Base-by-base conservation (phyloP, 129 eudicot genomes). In the Artemisia tridentata region DNA sequence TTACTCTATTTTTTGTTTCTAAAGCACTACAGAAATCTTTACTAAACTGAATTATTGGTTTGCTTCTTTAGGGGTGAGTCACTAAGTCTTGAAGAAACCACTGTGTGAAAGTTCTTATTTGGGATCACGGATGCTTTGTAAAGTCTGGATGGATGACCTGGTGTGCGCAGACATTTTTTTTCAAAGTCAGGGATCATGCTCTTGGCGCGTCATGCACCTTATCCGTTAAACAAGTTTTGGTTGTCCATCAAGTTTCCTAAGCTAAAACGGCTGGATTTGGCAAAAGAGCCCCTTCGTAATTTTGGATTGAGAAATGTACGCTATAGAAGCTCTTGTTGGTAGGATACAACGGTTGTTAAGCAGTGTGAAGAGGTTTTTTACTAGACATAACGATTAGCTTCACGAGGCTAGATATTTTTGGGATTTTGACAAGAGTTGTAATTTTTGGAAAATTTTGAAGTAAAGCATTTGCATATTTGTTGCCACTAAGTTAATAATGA, bases 391-490 rank as follows among this genome's bases (percentile, higher is more conserved):
- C 41, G 11, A 52, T 21, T 63, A 54, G 79, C 51, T 64, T 18
- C 14, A 14, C 1, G 45, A 57, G 31, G 29, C 59, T n/a, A 52
- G 50, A 19, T 16, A 46, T 2, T 17, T 60, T 46, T 62, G 38
- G n/a, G 52, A 31, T 46, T 51, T 34, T 34, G 34, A 50, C 17
- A n/a, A 52, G 52, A 38, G 18, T 50, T 62, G 62, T 34, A 63
- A 73, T 20, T 75, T 67, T 47, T 60, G 47, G 61, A 51, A 57
- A 76, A 75, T 29, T 76, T 58, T 75, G 41, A 47, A 48, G 62
- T 49, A 31, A 13, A 49, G 63, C 21, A 57, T 38, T 20, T 27
- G 31, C 31, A 23, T 3, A 27, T 3, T 25, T 25, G 3, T 25
- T 25, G 4, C 3, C 0, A 3, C 4, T 25, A 25, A 2, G 4